These are phyloP conservation scores for Acanthamoeba castellanii DNA, from an alignment of 208 protist genomes.

Conservation along the genomic window DNA sequence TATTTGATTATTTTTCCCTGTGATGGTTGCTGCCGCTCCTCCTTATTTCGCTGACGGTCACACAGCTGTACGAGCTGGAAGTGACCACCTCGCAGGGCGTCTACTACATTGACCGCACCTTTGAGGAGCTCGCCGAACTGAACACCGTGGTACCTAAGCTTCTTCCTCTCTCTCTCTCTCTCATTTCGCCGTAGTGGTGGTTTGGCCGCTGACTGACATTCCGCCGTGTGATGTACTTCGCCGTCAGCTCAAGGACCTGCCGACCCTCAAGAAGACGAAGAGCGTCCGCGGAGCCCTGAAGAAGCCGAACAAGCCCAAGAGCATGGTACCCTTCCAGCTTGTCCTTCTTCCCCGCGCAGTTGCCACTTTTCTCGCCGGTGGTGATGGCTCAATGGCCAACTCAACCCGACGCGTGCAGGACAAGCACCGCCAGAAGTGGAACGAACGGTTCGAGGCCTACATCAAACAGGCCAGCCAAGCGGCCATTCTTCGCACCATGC, in stretches of 20 bases:
- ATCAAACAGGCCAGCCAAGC: not conserved
- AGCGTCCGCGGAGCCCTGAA: not conserved
- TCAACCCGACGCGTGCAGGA: not conserved
- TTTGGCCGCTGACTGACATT: not conserved
- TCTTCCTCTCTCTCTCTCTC: not conserved
- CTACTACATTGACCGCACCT: slow-evolving; percentile 41
- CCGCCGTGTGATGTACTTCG: not conserved
- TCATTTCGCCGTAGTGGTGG: not conserved
- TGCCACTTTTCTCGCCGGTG: not conserved
- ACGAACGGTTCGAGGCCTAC: slow-evolving; percentile 43
- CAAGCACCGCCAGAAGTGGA: not conserved
- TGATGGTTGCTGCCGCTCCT: no score
- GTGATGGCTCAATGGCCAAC: no score
- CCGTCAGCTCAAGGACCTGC: not conserved
- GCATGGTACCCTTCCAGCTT: not conserved
- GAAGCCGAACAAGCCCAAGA: not conserved
- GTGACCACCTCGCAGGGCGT: slow-evolving; percentile 5
- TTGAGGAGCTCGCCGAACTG: slow-evolving; percentile 1
- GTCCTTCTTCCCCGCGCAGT: not conserved
- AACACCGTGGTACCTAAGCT: not conserved
- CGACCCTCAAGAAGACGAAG: not conserved
- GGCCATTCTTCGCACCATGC: not conserved
- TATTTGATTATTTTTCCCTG: not conserved
- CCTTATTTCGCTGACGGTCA: no score
- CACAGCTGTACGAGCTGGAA: slow-evolving; percentile 14